Conservation (phyloP, 805 yeast genomes). For the Starmerella asiatica region DNA sequence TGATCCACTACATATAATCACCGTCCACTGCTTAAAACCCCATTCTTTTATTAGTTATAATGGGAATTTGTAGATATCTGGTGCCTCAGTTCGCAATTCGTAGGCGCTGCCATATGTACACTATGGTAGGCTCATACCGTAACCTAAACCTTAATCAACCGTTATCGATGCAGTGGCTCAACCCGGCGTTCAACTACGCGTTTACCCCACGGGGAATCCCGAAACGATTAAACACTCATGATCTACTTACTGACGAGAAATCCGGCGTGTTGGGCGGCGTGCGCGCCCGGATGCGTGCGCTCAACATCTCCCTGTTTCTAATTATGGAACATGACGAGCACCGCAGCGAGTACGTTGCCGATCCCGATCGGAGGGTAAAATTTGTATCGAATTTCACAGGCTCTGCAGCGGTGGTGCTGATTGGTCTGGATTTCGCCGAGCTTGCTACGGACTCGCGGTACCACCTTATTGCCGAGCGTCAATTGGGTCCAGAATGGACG, state of each 20-base stretch:
- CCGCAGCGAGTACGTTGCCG: slow-evolving; percentile 76
- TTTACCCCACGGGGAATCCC: neutral
- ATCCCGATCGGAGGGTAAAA: slow-evolving; percentile 67
- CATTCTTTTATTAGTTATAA: too few relatives aligned
- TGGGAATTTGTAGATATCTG: too few relatives aligned
- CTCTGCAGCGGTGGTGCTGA: slow-evolving; percentile 78
- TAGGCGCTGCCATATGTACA: too few relatives aligned
- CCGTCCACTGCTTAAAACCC: too few relatives aligned
- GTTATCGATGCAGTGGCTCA: too few relatives aligned
- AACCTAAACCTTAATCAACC: too few relatives aligned
- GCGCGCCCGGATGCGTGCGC: slow-evolving; percentile 37
- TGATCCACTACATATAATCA: too few relatives aligned
- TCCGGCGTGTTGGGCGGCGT: neutral
- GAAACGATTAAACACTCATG: neutral
- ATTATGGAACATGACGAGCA: slow-evolving; percentile 89
- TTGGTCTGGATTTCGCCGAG: slow-evolving; percentile 58
- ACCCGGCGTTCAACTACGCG: neutral
- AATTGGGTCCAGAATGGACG: slow-evolving; percentile 67
- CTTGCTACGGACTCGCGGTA: slow-evolving; percentile 91
- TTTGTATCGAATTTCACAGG: slow-evolving; percentile 81
- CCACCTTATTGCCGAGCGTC: slow-evolving; percentile 75
- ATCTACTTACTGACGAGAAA: neutral
- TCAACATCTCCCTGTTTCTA: slow-evolving; percentile 56
- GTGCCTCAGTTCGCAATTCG: too few relatives aligned
- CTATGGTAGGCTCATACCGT: too few relatives aligned